Conservation (phyloP, 805 yeast species). For the Barnettozyma californica region DNA sequence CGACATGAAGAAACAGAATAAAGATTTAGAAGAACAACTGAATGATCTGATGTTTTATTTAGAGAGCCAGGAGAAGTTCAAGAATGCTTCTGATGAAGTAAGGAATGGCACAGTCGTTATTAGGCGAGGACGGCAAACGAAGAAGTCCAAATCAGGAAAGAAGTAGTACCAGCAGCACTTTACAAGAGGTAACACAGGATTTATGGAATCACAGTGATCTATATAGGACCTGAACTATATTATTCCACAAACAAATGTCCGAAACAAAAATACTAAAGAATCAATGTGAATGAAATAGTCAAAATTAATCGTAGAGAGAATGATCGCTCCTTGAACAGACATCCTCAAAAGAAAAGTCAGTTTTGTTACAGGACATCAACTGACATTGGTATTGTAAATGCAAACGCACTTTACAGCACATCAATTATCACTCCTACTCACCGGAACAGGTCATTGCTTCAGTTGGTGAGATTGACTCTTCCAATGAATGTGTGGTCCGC, state of each 20-base stretch:
- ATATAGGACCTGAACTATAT: too few species aligned
- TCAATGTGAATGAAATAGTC: too few species aligned
- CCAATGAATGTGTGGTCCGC: neutral
- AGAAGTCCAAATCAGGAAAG: constrained; percentile 1
- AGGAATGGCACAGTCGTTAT: constrained; percentile 64
- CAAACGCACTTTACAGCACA: neutral
- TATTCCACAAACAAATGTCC: too few species aligned
- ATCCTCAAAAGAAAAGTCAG: neutral
- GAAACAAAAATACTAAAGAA: too few species aligned
- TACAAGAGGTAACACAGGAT: neutral
- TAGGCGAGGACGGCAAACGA: constrained; percentile 8
- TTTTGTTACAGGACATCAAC: neutral
- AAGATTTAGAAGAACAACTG: constrained; percentile 56
- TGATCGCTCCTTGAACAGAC: neutral
- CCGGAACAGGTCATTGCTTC: neutral
- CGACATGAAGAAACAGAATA: constrained; percentile 34
- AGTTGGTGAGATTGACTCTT: neutral
- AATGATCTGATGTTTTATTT: constrained; percentile 77
- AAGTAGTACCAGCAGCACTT: neutral
- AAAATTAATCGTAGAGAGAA: too few species aligned
- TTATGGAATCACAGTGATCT: too few species aligned
- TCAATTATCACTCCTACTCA: neutral
- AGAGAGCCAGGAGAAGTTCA: constrained; percentile 67
- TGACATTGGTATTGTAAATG: neutral
- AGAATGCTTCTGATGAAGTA: constrained; percentile 65